A percentile compares a stretch with the other conserved stretches of the same genome.
These are phyloP conservation scores for Chaetomium sp. DNA, from an alignment of 2,329 filamentous ascomycete genomes.

Conservation along the genomic window DNA sequence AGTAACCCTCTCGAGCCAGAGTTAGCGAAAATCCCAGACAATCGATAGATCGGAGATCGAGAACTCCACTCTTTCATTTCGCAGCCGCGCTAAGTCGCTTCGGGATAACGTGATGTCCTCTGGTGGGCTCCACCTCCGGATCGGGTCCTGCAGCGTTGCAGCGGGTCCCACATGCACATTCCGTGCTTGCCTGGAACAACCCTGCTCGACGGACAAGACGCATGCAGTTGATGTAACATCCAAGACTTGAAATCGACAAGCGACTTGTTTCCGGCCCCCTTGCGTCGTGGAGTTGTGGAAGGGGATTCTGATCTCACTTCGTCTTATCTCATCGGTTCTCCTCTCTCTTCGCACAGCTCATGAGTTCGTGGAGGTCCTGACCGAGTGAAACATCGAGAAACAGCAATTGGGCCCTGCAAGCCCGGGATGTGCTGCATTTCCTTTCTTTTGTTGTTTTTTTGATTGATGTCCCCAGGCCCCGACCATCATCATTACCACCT, in stretches of 20 bases:
- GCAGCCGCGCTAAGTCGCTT: too few species aligned
- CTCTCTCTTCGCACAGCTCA: neutral
- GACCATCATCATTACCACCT: conserved; percentile 7
- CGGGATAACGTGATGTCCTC: too few species aligned
- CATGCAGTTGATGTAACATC: conserved; percentile 8
- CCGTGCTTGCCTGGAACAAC: conserved; percentile 5
- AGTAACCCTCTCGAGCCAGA: too few species aligned
- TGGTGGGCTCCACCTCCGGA: neutral
- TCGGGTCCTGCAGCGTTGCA: neutral
- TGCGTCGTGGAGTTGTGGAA: too few species aligned
- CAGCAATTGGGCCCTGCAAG: conserved; percentile 12
- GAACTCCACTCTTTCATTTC: too few species aligned
- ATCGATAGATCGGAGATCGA: too few species aligned
- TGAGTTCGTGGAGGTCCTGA: conserved; percentile 4
- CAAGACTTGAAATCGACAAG: conserved; percentile 9
- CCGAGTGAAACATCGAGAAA: conserved; percentile 14
- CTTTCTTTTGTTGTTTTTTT: conserved; percentile 1
- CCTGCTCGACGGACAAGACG: conserved; percentile 2
- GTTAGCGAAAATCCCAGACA: too few species aligned
- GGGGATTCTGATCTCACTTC: neutral
- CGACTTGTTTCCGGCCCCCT: conserved; percentile 7
- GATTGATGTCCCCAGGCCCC: neutral
- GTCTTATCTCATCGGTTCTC: neutral
- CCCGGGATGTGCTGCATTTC: conserved; percentile 12
- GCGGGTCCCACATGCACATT: conserved; percentile 4